Percentiles rank a stretch among this genome's conserved stretches.
phyloP scores from a whole-genome alignment of 2,329 filamentous ascomycete genomes.

The Aspergillus tanneri region DNA sequence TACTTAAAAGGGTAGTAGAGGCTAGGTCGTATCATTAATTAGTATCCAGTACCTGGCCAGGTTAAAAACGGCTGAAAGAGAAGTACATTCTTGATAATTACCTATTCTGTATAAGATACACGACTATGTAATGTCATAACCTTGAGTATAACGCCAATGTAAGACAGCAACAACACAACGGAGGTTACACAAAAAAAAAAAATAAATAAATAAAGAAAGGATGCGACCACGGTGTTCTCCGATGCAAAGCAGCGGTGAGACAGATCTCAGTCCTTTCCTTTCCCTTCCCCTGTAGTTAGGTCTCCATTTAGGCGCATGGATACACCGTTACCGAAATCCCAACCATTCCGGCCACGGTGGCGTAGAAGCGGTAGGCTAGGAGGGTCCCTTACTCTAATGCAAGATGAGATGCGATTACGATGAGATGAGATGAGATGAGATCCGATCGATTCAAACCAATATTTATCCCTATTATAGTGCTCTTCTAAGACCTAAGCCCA shows the following conservation, averaged over 20 bases:
- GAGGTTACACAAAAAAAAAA: not conserved
- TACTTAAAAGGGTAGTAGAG: too few relatives aligned
- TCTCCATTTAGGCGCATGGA: not conserved
- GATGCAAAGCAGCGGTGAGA: not conserved
- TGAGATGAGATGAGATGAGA: conserved; percentile 7
- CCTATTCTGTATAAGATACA: too few relatives aligned
- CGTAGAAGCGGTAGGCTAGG: not conserved
- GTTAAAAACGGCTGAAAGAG: too few relatives aligned
- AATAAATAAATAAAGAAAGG: not conserved
- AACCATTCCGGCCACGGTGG: conserved; percentile 1
- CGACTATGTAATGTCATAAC: too few relatives aligned
- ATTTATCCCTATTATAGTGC: too few relatives aligned
- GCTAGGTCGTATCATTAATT: too few relatives aligned
- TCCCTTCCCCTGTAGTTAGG: not conserved
- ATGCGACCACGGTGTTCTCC: not conserved
- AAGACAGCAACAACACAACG: not conserved
- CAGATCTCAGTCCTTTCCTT: not conserved
- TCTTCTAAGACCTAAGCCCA: not conserved
- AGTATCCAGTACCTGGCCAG: too few relatives aligned
- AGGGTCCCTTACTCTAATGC: not conserved
- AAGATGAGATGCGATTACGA: conserved; percentile 9
- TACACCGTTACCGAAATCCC: not conserved
- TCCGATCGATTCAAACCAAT: conserved; percentile 6
- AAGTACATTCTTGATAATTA: too few relatives aligned
- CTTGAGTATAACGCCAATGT: too few relatives aligned